These are phyloP conservation scores for Durotheca rogersii DNA, from an alignment of 495 filamentous ascomycete genomes.

Conservation along the genomic window DNA sequence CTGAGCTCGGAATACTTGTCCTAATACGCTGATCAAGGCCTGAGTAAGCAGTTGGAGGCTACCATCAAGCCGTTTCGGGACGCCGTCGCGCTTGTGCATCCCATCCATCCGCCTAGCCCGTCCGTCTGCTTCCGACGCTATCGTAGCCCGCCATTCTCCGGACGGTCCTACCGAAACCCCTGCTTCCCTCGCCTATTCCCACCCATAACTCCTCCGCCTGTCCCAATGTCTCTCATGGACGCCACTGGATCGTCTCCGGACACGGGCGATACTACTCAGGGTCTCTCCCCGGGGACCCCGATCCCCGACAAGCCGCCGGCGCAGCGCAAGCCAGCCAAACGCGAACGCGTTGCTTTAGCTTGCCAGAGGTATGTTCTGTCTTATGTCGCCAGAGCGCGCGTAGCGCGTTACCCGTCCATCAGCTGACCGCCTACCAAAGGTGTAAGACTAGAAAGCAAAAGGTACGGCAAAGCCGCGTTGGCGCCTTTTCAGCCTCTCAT, in stretches of 20 bases:
- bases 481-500: neutral
- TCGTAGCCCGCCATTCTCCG: conserved; percentile 5
- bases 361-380: conserved; percentile 28
- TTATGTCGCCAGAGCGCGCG: too few relatives aligned
- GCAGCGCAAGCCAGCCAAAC: conserved; percentile 30
- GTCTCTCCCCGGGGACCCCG: conserved; percentile 4
- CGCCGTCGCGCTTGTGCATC: conserved; percentile 3
- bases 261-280: conserved; percentile 14
- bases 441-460: conserved; percentile 39
- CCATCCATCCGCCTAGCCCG: conserved; percentile 5
- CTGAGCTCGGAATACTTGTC: conserved; percentile 14
- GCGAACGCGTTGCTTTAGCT: conserved; percentile 35
- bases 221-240: conserved; percentile 28
- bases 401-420: too few relatives aligned
- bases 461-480: conserved; percentile 12
- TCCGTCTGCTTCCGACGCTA: conserved; percentile 15
- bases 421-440: too few relatives aligned
- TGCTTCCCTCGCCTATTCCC: neutral
- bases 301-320: conserved; percentile 15
- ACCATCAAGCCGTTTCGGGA: neutral
- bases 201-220: neutral
- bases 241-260: conserved; percentile 22
- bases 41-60: neutral
- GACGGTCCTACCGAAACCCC: conserved; percentile 18
- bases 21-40: neutral